Evolutionary conservation across 805 yeast genomes (phyloP).

Genomic region (Lipomyces japonicus): DNA sequence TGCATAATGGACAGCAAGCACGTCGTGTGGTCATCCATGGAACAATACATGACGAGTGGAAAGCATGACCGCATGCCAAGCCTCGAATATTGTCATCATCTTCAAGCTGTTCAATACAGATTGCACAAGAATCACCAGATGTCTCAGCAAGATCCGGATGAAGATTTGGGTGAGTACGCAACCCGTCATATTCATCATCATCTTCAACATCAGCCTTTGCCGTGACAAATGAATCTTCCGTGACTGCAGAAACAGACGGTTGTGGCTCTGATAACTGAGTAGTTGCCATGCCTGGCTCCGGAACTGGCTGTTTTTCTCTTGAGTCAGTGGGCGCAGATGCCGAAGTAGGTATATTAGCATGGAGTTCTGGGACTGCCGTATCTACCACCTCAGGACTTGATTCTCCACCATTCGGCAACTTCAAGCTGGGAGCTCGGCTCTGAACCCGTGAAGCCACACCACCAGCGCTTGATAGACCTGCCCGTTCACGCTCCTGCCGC

Average conservation of each 20-base stretch:
- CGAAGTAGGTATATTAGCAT: neutral
- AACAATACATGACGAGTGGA: conserved; percentile 73
- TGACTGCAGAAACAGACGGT: neutral
- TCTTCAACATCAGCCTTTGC: conserved; percentile 2
- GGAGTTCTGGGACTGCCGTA: conserved; percentile 1
- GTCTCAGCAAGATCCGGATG: conserved; percentile 20
- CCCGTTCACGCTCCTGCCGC: conserved; percentile 31
- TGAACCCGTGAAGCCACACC: conserved; percentile 13
- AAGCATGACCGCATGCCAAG: conserved; percentile 76
- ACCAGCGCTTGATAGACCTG: conserved; percentile 24
- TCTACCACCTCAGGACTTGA: neutral
- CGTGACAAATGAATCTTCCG: neutral
- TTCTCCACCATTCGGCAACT: neutral
- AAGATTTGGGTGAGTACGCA: conserved; percentile 16
- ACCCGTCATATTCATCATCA: conserved; percentile 29
- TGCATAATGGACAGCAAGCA: conserved; percentile 83
- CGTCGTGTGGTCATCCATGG: conserved; percentile 75
- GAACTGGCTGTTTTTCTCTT: neutral
- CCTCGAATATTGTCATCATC: conserved; percentile 66
- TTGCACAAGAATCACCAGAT: conserved; percentile 67
- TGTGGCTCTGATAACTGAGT: neutral
- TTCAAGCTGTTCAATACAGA: conserved; percentile 66
- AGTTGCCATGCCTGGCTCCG: no score
- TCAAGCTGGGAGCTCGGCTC: conserved; percentile 9
- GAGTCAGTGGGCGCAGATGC: neutral